Base-by-base conservation (phyloP, 148 eudicot genomes). In the Pharnaceum exiguum region DNA sequence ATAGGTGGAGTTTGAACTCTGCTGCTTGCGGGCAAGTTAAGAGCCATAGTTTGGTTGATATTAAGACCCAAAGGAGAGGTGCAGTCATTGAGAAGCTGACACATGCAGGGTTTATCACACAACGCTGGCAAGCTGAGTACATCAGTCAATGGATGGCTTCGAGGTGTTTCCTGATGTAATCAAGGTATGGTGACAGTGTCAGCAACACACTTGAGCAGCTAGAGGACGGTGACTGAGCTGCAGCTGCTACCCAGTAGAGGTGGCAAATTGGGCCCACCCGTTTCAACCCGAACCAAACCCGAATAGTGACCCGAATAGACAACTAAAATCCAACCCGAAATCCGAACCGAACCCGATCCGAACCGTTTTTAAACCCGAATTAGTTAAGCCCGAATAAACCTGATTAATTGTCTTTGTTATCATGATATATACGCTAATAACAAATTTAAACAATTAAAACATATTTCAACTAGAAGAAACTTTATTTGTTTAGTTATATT, bases 161-260 rank as follows among this genome's bases (percentile, higher is more conserved):
- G 76, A 67, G 8, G 66, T 43, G 50, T 71, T 78, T 38, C 70
- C 75, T 5, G 37, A 77, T 77, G 64, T 74, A 70, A 40, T 73
- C 59, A 27, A 71, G 60, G 67, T 76, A 77, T 49, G 82, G 82
- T 3, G 77, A 71, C 63, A 67, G 12, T 63, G 61, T 63, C 10
- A 63, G 48, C 5, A 67, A 18, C 9, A 23, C 57, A 17, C 42
- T 67, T 0, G 54, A 44, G 44, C 75, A 70, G 28, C 61, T 25
- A 2, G 75, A 70, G 11, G 57, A 63, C 38, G 12, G 38, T 35
- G 38, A 6, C 50, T 63, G 67, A 13, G 58, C 59, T 4, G 67
- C 50, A 0, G 49, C 50, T 29, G 19, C 47, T 38, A 17, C 56
- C 47, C 18, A 28, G 38, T 21, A 17, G n/a, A n/a, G n/a, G n/a